These are phyloP conservation scores for Populus simonii DNA, from an alignment of 345 rosid genomes.

Conservation along the genomic window DNA sequence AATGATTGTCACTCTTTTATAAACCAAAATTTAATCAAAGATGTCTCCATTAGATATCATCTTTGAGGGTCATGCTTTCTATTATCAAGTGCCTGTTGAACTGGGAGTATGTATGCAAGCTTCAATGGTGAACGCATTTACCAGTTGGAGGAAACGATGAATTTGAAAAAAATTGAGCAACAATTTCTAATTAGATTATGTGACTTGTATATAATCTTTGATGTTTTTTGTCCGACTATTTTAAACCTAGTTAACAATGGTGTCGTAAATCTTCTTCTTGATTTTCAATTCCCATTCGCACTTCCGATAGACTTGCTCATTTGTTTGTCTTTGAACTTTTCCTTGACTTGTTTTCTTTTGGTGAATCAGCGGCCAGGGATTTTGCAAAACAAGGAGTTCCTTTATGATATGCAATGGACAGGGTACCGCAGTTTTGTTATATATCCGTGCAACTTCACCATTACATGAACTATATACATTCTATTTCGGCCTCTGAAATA, in stretches of 20 bases:
- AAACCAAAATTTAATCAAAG: not conserved
- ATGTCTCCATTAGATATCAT: not conserved
- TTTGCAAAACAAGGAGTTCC: constrained; percentile 26
- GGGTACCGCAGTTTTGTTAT: not conserved
- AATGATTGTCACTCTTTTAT: not conserved
- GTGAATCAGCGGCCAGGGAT: constrained; percentile 37
- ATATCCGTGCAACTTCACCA: not conserved
- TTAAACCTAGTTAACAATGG: not conserved
- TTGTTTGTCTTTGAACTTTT: not conserved
- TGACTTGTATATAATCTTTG: not conserved
- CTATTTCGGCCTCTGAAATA: constrained; percentile 7
- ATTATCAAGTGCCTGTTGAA: not conserved
- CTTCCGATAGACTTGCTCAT: not conserved
- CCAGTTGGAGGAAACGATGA: not conserved
- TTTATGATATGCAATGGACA: constrained; percentile 8
- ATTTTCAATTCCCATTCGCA: not conserved
- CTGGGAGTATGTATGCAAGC: not conserved
- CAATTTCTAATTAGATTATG: not conserved
- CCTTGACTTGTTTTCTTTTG: not conserved
- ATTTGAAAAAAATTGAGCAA: not conserved
- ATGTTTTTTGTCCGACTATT: not conserved
- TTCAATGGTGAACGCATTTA: not conserved
- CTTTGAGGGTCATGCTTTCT: not conserved
- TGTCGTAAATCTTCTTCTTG: not conserved
- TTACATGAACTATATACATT: constrained; percentile 25